Conservation (phyloP, 441 rosid genomes). For the Geranium incanum region DNA sequence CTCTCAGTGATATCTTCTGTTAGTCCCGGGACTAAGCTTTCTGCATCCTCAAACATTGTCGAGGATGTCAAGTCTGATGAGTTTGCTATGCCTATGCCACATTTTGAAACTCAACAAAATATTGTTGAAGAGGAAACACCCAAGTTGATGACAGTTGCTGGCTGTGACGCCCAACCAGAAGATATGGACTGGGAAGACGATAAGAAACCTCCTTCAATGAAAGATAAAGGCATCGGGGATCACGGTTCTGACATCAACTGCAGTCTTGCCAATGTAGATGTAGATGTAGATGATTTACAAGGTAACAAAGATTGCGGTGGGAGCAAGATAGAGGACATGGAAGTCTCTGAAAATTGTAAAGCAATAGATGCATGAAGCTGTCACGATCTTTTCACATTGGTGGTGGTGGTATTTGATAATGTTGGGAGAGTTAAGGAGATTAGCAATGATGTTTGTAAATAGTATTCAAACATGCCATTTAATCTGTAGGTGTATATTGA, state of each 20-base stretch:
- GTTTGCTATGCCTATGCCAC: conserved; percentile 12
- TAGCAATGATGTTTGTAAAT: conserved; percentile 34
- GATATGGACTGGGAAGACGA: conserved; percentile 25
- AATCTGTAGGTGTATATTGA: conserved; percentile 2
- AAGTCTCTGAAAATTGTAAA: conserved; percentile 27
- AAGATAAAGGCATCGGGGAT: conserved; percentile 31
- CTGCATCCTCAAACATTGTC: conserved; percentile 33
- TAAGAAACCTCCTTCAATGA: conserved; percentile 25
- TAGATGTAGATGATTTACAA: conserved; percentile 9
- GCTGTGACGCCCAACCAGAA: conserved; percentile 26
- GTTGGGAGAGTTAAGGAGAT: conserved; percentile 8
- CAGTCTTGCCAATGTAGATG: conserved; percentile 13
- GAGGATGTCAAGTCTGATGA: conserved; percentile 36
- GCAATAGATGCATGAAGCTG: conserved; percentile 13
- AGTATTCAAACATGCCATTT: conserved; percentile 16
- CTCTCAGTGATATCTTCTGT: conserved; percentile 41
- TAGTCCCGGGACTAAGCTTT: conserved; percentile 41
- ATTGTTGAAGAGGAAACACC: conserved; percentile 36
- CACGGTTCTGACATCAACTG: conserved; percentile 26
- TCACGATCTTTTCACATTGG: conserved; percentile 20
- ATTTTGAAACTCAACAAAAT: conserved; percentile 22
- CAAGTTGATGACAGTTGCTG: conserved; percentile 23
- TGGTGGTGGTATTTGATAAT: conserved; percentile 20
- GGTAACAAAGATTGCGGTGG: conserved; percentile 29
- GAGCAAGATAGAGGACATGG: conserved; percentile 30